These are phyloP conservation scores for Hypomontagnella monticulosa DNA, from an alignment of 495 filamentous ascomycete species.

Conservation along the genomic window DNA sequence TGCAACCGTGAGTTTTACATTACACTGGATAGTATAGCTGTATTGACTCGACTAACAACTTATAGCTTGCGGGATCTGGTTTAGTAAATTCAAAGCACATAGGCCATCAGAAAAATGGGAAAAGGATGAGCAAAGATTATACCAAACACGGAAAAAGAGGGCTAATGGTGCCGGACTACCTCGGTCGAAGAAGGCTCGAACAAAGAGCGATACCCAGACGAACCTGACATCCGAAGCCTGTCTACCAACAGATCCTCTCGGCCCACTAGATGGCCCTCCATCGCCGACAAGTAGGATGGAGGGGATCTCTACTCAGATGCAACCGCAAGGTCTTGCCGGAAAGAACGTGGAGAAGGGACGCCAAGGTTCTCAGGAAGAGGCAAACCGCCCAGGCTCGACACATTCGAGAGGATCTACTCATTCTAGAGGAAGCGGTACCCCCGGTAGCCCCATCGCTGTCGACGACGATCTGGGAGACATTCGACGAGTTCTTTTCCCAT, in stretches of 20 bases:
- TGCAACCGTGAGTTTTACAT: constrained; percentile 80
- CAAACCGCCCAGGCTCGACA: constrained; percentile 42
- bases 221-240: constrained; percentile 61
- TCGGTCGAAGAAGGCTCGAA: constrained; percentile 56
- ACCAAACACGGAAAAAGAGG: constrained; percentile 59
- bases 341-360: constrained; percentile 38
- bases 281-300: constrained; percentile 37
- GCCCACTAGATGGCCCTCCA: constrained; percentile 43
- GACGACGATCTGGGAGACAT: constrained; percentile 74
- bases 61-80: constrained; percentile 88
- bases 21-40: background rate
- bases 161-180: constrained; percentile 47
- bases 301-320: constrained; percentile 28
- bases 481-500: constrained; percentile 84
- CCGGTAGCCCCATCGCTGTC: constrained; percentile 68
- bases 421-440: constrained; percentile 65
- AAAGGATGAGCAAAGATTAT: constrained; percentile 64
- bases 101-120: constrained; percentile 86
- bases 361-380: constrained; percentile 44
- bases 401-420: constrained; percentile 52
- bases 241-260: constrained; percentile 57
- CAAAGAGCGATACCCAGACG: constrained; percentile 52
- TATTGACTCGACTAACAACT: constrained; percentile 15
- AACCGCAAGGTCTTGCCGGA: constrained; percentile 42
- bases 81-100: constrained; percentile 85